phyloP scores from a whole-genome alignment of 768 basidiomycete species.

The Phaeotremella fagi region DNA sequence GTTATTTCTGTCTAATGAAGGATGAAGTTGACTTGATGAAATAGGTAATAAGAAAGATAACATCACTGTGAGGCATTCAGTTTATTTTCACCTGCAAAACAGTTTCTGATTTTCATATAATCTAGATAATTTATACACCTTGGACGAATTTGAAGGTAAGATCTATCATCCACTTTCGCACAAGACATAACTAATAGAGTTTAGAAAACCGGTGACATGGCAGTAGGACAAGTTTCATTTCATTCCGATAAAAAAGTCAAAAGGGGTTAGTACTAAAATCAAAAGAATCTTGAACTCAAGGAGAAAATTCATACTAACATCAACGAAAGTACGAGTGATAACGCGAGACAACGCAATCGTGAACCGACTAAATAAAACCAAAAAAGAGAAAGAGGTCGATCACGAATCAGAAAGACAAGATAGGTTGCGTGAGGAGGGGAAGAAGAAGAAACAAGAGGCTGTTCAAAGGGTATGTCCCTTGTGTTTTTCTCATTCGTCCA shows the following conservation, averaged over 20 bases:
- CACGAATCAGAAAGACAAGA: slow-evolving; percentile 85
- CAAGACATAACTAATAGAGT: not conserved
- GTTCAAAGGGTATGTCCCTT: slow-evolving; percentile 60
- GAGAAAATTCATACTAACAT: not conserved
- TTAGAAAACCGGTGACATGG: slow-evolving; percentile 97
- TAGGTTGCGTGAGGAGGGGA: slow-evolving; percentile 53
- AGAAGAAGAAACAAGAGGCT: slow-evolving; percentile 61
- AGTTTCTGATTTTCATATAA: not conserved
- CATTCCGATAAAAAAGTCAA: slow-evolving; percentile 86
- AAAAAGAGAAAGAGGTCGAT: slow-evolving; percentile 73
- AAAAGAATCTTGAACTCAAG: not conserved
- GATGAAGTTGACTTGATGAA: not conserved
- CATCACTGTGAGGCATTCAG: slow-evolving; percentile 53
- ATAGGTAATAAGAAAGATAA: slow-evolving; percentile 94
- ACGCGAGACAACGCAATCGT: slow-evolving; percentile 83
- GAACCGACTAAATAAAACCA: slow-evolving; percentile 91
- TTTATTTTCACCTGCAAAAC: not conserved
- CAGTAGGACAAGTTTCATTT: slow-evolving; percentile 91
- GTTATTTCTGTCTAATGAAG: not conserved
- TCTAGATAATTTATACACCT: slow-evolving; percentile 79
- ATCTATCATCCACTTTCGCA: not conserved
- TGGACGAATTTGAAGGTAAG: slow-evolving; percentile 82
- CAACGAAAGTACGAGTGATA: slow-evolving; percentile 62
- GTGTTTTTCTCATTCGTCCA: not conserved
- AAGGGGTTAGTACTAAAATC: slow-evolving; percentile 55